phyloP scores from a whole-genome alignment of 768 basidiomycete species.

The Leccinum sublutescens region DNA sequence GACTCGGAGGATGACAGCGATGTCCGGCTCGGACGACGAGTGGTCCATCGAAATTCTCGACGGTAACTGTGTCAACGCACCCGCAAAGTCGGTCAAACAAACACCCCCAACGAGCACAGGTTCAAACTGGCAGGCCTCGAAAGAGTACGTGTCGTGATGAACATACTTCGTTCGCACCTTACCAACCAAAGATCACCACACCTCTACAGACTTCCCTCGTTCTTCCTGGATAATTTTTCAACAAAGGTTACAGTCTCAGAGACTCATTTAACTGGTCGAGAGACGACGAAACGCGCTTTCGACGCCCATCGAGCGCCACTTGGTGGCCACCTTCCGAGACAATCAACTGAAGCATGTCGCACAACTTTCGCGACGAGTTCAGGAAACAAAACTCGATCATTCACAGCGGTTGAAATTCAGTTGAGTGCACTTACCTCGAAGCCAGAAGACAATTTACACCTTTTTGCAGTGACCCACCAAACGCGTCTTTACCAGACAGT shows the following conservation, averaged over 20 bases:
- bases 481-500: neutral
- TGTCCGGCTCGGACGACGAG: constrained; percentile 24
- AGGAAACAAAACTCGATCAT: neutral
- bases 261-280: neutral
- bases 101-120: constrained; percentile 2
- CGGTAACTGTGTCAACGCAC: constrained; percentile 12
- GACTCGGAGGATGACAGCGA: constrained; percentile 5
- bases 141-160: constrained; percentile 17
- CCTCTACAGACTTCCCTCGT: constrained; percentile 19
- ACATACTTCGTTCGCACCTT: constrained; percentile 11
- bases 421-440: constrained; percentile 11
- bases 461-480: constrained; percentile 4
- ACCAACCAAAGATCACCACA: constrained; percentile 5
- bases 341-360: neutral
- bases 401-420: neutral
- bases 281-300: neutral
- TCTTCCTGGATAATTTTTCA: constrained; percentile 15
- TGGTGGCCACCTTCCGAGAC: neutral
- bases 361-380: neutral
- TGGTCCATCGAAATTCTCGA: constrained; percentile 34
- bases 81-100: constrained; percentile 23
- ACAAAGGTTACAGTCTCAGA: constrained; percentile 5
- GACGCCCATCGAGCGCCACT: neutral
- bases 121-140: neutral
- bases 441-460: neutral